Conservation (phyloP, 306 rosid genomes). For the Dalbergia cochinchinensis region DNA sequence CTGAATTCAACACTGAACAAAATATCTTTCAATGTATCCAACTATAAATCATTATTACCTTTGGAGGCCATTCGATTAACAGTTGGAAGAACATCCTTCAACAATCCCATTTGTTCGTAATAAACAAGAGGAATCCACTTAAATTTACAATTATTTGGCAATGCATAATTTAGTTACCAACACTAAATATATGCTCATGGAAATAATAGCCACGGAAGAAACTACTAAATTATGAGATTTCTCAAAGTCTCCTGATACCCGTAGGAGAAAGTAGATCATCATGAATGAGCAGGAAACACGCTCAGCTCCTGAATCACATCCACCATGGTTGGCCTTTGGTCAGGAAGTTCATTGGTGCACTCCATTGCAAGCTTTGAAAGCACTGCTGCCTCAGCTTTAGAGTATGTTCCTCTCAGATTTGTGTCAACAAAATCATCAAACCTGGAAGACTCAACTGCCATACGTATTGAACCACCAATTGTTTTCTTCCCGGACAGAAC, state of each 20-base stretch:
- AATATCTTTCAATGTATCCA: neutral
- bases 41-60: constrained; percentile 25
- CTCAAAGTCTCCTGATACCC: constrained; percentile 10
- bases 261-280: neutral
- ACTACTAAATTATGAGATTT: neutral
- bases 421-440: constrained; percentile 71
- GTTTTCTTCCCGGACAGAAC: constrained; percentile 71
- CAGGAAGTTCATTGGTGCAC: constrained; percentile 80
- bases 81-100: constrained; percentile 25
- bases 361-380: constrained; percentile 69
- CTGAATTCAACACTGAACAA: neutral
- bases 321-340: constrained; percentile 70
- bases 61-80: constrained; percentile 23
- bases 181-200: constrained; percentile 11
- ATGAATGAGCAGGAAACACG: constrained; percentile 39
- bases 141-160: constrained; percentile 39
- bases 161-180: neutral
- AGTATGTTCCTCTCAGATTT: constrained; percentile 63
- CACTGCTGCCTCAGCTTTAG: constrained; percentile 66
- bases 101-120: neutral
- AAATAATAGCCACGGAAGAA: constrained; percentile 26
- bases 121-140: neutral
- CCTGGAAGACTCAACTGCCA: constrained; percentile 59
- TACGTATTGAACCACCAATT: constrained; percentile 62
- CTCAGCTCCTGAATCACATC: constrained; percentile 67